Evolutionary conservation across 73 alveolate genomes (phyloP), one percentile per base, ranked within the genome.

Genomic region (Paramecium primaurelia): DNA sequence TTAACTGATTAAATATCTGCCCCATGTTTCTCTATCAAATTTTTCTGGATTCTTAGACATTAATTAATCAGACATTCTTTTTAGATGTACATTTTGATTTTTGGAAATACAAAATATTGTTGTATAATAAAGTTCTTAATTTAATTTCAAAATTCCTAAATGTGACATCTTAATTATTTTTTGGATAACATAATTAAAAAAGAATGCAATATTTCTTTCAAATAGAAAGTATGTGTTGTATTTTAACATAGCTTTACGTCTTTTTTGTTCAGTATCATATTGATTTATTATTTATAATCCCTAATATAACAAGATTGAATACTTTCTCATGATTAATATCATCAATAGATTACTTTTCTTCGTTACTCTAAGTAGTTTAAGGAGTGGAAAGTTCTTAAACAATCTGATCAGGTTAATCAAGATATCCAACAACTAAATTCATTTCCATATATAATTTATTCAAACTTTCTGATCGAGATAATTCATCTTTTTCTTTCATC

Each of bases 161-260:
- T 89, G 71, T 22, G 80, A 45, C 86, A 83, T 83, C 44, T 89
- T 89, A 45, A 89, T 89, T 8, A 89, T 49, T 18, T 89, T 89
- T 83, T 89, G 42, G 12, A 89, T 89, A 30, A 89, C 94, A 71
- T 71, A 89, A 51, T 89, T 89, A 89, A 83, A 89, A 86, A 89
- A 89, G 84, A 89, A 89, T 28, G 94, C 94, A 30, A 89, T 89
- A 49, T 89, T 89, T 47, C 94, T 77, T 45, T 89, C 94, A 73
- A 71, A 89, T n/a, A 89, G 30, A 44, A 89, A 71, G 36, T 89
- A 89, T 11, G 80, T 83, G 36, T 89, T 89, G 32, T 71, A 71
- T 83, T 89, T 89, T 9, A 89, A 38, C 86, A 89, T 89, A 18
- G 86, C 88, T 68, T 89, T 89, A 22, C 94, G 77, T 69, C 92